Conservation (phyloP, 1,284 basidiomycete genomes). For the Fomitopsis pinicola region DNA sequence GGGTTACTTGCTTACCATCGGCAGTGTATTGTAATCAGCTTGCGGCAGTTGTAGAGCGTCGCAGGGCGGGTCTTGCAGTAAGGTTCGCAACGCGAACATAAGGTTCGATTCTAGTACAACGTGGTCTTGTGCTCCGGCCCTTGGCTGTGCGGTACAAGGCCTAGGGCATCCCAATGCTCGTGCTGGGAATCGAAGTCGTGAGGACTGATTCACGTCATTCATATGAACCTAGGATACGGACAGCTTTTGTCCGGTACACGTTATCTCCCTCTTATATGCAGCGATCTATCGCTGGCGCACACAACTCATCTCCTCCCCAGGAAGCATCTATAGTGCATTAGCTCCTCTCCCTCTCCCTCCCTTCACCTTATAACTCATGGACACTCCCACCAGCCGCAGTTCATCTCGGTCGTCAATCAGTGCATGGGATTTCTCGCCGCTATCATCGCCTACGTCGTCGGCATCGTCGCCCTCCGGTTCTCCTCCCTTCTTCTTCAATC, state of each 20-base stretch:
- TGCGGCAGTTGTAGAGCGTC: not conserved
- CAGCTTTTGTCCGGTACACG: not conserved
- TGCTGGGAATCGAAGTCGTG: not conserved
- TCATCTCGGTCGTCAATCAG: not conserved
- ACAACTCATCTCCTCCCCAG: not conserved
- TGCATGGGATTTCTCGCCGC: not conserved
- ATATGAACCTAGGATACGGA: not conserved
- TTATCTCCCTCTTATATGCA: not conserved
- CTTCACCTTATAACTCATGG: not conserved
- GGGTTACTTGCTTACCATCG: not conserved
- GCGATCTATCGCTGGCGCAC: not conserved
- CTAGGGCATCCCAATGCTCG: not conserved
- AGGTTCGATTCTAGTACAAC: not conserved
- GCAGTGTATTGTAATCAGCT: not conserved
- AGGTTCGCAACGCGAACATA: not conserved
- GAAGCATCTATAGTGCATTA: not conserved
- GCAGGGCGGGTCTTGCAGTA: not conserved
- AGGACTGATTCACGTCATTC: not conserved
- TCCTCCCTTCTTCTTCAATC: not conserved
- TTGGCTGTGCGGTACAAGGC: not conserved
- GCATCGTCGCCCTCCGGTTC: not conserved
- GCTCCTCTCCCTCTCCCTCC: not conserved
- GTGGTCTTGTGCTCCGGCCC: not conserved
- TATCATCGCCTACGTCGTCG: not conserved
- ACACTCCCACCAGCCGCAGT: not conserved